phyloP scores from a whole-genome alignment of 1,139 yeast genomes.

The Geotrichum carabidarum region DNA sequence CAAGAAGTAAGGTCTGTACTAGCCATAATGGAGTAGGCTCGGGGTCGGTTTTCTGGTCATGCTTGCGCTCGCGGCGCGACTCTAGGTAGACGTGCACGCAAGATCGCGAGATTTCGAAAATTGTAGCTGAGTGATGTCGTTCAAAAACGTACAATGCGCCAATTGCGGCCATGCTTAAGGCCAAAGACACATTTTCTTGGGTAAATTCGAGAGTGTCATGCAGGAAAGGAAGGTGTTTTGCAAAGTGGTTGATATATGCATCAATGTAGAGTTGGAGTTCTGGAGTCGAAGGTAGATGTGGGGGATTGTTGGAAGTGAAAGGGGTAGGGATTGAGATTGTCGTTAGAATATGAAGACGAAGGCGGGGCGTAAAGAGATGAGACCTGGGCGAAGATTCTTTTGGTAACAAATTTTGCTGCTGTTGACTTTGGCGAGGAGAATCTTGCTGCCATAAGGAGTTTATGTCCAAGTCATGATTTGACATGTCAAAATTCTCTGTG shows the following conservation, averaged over 20 bases:
- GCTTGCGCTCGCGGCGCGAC: slow-evolving; percentile 43
- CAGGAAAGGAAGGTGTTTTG: slow-evolving; percentile 75
- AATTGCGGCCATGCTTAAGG: slow-evolving; percentile 79
- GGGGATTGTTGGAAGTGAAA: slow-evolving; percentile 44
- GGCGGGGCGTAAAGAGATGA: slow-evolving; percentile 55
- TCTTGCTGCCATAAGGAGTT: background rate
- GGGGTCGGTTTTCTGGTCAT: slow-evolving; percentile 15
- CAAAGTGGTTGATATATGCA: slow-evolving; percentile 68
- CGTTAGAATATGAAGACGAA: slow-evolving; percentile 57
- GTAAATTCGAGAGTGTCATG: slow-evolving; percentile 62
- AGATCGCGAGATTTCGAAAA: slow-evolving; percentile 73
- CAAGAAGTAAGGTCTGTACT: slow-evolving; percentile 77
- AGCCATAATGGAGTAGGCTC: slow-evolving; percentile 75
- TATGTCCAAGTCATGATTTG: background rate
- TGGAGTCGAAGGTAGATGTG: slow-evolving; percentile 61
- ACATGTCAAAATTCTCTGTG: background rate
- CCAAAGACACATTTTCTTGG: slow-evolving; percentile 64
- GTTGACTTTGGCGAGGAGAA: background rate
- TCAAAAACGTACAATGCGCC: slow-evolving; percentile 87
- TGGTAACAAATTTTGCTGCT: too few species aligned
- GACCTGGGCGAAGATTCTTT: background rate
- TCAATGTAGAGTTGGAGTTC: slow-evolving; percentile 71
- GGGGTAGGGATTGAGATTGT: slow-evolving; percentile 57
- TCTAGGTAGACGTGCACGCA: slow-evolving; percentile 76
- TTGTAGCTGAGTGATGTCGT: slow-evolving; percentile 65